Conservation (phyloP, 495 filamentous ascomycete genomes). For the Penicillium diatomitis region DNA sequence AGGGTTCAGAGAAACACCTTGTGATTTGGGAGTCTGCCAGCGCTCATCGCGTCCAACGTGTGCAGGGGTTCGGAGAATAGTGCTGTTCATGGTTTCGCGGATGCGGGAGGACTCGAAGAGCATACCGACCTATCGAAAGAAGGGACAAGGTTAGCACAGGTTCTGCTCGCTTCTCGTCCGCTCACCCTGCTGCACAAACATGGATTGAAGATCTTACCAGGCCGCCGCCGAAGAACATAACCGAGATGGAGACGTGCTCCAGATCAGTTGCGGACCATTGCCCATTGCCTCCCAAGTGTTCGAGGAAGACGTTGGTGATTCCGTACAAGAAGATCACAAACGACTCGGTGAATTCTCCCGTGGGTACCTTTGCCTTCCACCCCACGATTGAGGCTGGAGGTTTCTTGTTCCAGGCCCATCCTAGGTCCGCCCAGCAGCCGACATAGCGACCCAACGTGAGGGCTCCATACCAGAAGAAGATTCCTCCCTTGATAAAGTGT, state of each 20-base stretch:
- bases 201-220: constrained; percentile 40
- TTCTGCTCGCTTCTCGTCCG: not conserved
- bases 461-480: constrained; percentile 90
- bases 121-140: constrained; percentile 62
- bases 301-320: constrained; percentile 81
- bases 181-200: not conserved
- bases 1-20: constrained; percentile 76
- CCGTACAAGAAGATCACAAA: constrained; percentile 85
- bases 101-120: constrained; percentile 73
- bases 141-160: not conserved
- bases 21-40: constrained; percentile 53
- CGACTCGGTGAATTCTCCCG: constrained; percentile 83
- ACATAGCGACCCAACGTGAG: constrained; percentile 84
- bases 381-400: constrained; percentile 51
- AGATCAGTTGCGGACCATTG: constrained; percentile 72
- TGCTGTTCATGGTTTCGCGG: constrained; percentile 61
- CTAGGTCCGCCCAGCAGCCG: constrained; percentile 81
- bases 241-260: constrained; percentile 86
- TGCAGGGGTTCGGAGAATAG: constrained; percentile 34
- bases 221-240: constrained; percentile 95
- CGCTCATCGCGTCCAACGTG: constrained; percentile 39
- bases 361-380: constrained; percentile 57
- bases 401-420: constrained; percentile 93
- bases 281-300: constrained; percentile 68
- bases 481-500: constrained; percentile 93